These are phyloP conservation scores for Alternaria brassicae DNA, from an alignment of 2,329 filamentous ascomycete genomes.

Conservation along the genomic window DNA sequence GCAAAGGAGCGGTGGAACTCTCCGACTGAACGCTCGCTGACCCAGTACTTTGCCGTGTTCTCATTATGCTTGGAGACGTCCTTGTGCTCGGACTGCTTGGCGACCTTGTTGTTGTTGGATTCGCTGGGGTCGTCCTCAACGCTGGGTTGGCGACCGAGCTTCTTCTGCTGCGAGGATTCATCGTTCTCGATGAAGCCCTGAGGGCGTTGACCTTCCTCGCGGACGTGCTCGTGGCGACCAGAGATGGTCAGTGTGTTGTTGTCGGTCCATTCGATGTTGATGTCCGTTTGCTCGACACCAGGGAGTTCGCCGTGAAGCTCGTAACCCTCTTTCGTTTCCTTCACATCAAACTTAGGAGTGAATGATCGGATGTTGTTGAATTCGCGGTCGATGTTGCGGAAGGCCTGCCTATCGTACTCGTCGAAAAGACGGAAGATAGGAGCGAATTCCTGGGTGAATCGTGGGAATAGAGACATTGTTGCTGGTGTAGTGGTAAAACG, in stretches of 20 bases:
- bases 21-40: slow-evolving; percentile 65
- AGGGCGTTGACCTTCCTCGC: slow-evolving; percentile 63
- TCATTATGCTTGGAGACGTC: slow-evolving; percentile 51
- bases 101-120: slow-evolving; percentile 25
- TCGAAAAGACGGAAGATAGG: slow-evolving; percentile 58
- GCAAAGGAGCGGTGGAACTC: slow-evolving; percentile 66
- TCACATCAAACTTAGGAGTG: slow-evolving; percentile 79
- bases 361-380: slow-evolving; percentile 61
- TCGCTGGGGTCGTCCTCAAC: slow-evolving; percentile 68
- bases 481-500: slow-evolving; percentile 31
- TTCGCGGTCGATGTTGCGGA: slow-evolving; percentile 36
- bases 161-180: slow-evolving; percentile 27
- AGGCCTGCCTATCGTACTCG: slow-evolving; percentile 53
- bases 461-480: slow-evolving; percentile 54
- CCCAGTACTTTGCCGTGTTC: slow-evolving; percentile 72
- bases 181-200: slow-evolving; percentile 57
- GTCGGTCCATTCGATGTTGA: slow-evolving; percentile 81
- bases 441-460: slow-evolving; percentile 51
- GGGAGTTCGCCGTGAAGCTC: slow-evolving; percentile 83
- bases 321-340: slow-evolving; percentile 71
- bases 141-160: slow-evolving; percentile 56
- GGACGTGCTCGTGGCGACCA: slow-evolving; percentile 71
- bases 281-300: slow-evolving; percentile 74
- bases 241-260: slow-evolving; percentile 74
- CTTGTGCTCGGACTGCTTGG: slow-evolving; percentile 46